These are phyloP conservation scores for Coccomyxa sp. DNA, from an alignment of 139 green algal species.

Conservation along the genomic window DNA sequence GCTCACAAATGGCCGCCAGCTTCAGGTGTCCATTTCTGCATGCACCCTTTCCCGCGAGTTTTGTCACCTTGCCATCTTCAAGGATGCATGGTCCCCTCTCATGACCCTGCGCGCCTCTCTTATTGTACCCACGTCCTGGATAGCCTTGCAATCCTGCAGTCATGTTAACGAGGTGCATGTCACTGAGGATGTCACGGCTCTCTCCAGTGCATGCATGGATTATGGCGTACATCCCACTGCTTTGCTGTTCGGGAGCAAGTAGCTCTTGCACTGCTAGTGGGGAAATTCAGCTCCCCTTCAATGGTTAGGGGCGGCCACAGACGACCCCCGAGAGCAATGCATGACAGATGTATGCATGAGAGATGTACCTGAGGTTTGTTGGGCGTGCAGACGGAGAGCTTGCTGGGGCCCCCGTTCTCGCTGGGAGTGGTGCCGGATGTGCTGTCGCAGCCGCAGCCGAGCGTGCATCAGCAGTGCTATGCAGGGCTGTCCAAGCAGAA, in stretches of 20 bases:
- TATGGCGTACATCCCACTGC: too few relatives aligned
- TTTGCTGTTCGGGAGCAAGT: too few relatives aligned
- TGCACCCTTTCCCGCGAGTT: background rate
- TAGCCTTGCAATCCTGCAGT: too few relatives aligned
- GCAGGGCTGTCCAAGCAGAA: background rate
- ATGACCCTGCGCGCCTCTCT: background rate
- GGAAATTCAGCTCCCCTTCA: too few relatives aligned
- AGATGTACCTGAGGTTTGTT: background rate
- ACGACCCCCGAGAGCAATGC: too few relatives aligned
- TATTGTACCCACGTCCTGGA: too few relatives aligned
- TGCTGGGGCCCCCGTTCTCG: conserved; percentile 77
- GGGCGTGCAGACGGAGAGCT: background rate
- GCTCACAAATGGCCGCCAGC: conserved; percentile 1
- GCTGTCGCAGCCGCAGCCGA: conserved; percentile 13
- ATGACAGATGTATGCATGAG: too few relatives aligned
- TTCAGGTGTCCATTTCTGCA: conserved; percentile 12
- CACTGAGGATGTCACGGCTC: too few relatives aligned
- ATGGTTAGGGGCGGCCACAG: too few relatives aligned
- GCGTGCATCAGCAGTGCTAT: conserved; percentile 50
- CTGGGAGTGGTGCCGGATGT: conserved; percentile 52
- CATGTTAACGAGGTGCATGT: too few relatives aligned
- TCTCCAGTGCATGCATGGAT: too few relatives aligned
- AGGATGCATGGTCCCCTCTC: background rate
- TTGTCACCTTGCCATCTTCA: background rate
- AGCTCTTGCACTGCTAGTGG: too few relatives aligned